Evolutionary conservation across 2,329 filamentous ascomycete genomes (phyloP).

Genomic region (Paradendryphiella salina): DNA sequence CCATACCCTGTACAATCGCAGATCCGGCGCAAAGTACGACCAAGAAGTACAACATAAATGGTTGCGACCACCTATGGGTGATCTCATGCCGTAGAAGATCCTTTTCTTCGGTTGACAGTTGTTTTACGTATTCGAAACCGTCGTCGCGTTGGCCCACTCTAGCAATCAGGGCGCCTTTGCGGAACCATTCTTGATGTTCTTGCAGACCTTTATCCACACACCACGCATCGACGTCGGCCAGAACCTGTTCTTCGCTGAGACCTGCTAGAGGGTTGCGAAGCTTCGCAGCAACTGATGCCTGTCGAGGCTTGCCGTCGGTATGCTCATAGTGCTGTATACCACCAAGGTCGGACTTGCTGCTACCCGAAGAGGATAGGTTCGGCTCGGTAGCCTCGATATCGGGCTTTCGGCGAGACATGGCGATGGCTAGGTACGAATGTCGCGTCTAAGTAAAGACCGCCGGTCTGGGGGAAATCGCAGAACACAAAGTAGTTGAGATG

Average conservation of each 20-base stretch:
- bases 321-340: constrained; percentile 28
- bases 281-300: constrained; percentile 31
- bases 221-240: constrained; percentile 60
- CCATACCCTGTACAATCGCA: constrained; percentile 67
- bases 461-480: not conserved
- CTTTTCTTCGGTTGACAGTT: constrained; percentile 59
- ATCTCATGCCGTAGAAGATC: constrained; percentile 63
- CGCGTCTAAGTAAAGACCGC: not conserved
- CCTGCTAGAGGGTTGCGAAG: constrained; percentile 61
- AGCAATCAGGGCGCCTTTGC: constrained; percentile 57
- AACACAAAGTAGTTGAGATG: constrained; percentile 11
- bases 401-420: constrained; percentile 29
- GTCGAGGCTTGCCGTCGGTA: constrained; percentile 18
- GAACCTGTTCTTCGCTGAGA: constrained; percentile 56
- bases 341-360: constrained; percentile 31
- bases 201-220: constrained; percentile 55
- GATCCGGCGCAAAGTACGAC: constrained; percentile 68
- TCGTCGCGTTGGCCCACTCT: constrained; percentile 52
- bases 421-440: constrained; percentile 3
- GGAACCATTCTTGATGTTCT: constrained; percentile 54
- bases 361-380: constrained; percentile 23
- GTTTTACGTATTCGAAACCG: constrained; percentile 54
- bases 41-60: constrained; percentile 65
- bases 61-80: constrained; percentile 70
- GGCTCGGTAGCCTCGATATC: constrained; percentile 37